These are phyloP conservation scores for Trichocladium antarcticum DNA, from an alignment of 495 filamentous ascomycete species.

Conservation along the genomic window DNA sequence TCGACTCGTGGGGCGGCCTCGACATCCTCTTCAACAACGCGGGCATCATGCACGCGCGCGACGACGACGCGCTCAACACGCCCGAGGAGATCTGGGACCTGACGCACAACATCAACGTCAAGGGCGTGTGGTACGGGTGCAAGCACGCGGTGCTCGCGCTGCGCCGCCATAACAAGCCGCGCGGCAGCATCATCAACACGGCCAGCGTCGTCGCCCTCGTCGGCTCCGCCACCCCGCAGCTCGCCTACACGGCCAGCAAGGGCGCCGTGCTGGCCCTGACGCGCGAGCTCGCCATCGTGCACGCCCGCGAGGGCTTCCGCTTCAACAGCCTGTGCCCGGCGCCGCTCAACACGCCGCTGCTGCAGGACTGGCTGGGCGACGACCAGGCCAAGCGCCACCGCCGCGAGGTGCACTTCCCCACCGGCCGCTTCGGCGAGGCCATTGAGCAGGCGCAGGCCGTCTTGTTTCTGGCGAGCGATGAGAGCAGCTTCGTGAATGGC, in stretches of 20 bases:
- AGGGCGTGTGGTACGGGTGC: constrained; percentile 93
- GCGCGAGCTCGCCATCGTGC: constrained; percentile 69
- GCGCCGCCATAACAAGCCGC: constrained; percentile 66
- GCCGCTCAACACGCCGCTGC: constrained; percentile 73
- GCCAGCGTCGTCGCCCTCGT: constrained; percentile 88
- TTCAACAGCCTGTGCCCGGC: constrained; percentile 92
- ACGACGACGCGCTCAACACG: constrained; percentile 75
- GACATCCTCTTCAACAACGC: constrained; percentile 99
- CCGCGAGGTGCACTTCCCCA: constrained; percentile 90
- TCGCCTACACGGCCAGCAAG: constrained; percentile 92
- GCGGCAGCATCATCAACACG: constrained; percentile 84
- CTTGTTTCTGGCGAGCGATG: constrained; percentile 86
- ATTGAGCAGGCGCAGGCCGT: constrained; percentile 93
- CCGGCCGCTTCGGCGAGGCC: constrained; percentile 89
- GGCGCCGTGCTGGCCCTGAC: constrained; percentile 86
- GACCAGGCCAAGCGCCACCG: constrained; percentile 72
- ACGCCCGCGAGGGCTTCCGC: constrained; percentile 71
- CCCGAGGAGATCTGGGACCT: constrained; percentile 90
- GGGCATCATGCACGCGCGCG: constrained; percentile 89
- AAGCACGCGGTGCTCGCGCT: constrained; percentile 84
- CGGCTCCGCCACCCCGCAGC: constrained; percentile 84
- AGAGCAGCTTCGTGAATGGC: constrained; percentile 87
- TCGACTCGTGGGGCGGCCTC: constrained; percentile 81
- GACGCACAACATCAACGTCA: constrained; percentile 92
- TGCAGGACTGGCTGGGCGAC: constrained; percentile 92